Evolutionary conservation across 331 rosid genomes (phyloP), one percentile per base, ranked within the genome.

Genomic region (Pyrus hybrid): DNA sequence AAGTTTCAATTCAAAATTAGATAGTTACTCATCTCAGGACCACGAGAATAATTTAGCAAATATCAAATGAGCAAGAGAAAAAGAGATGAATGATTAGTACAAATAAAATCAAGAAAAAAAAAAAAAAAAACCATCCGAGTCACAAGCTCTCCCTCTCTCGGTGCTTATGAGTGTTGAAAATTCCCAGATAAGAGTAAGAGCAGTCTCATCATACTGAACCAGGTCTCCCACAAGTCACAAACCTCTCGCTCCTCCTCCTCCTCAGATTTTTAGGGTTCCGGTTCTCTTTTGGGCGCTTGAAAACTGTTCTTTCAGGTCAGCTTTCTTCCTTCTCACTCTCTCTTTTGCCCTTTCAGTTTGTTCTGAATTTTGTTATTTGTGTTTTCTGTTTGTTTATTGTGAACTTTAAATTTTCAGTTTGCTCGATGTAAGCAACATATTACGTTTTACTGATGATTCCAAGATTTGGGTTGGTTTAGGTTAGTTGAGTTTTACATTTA

Each of bases 331-430:
- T 35, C 7, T 5, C 45, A 29, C 29, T 25, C 3, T 12, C 29
- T 71, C 65, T 71, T 16, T 18, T 8, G 16, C 47, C 60, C 4
- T 9, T 69, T 49, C 22, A 45, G 22, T 54, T 26, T 12, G 2
- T 41, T 60, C 2, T 63, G 49, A 30, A 68, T 64, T 76, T 65
- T 22, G 68, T 29, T 71, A 47, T 20, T 5, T 13, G 35, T 49
- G 13, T 80, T 57, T 57, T 63, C 72, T 71, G 58, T 77, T 73
- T 83, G 80, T 41, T 64, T 29, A 29, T 29, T 3, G 30, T 51
- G 18, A 65, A 49, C 45, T 37, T 45, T 29, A 25, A 51, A 17
- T 49, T 51, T 6, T 47, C 56, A 68, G 13, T 45, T 14, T 66
- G 58, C 26, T 13, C 11, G 21, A 54, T 49, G 16, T 54, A 56